Evolutionary conservation across 768 basidiomycete genomes (phyloP).

Genomic region (Suillus luteus): DNA sequence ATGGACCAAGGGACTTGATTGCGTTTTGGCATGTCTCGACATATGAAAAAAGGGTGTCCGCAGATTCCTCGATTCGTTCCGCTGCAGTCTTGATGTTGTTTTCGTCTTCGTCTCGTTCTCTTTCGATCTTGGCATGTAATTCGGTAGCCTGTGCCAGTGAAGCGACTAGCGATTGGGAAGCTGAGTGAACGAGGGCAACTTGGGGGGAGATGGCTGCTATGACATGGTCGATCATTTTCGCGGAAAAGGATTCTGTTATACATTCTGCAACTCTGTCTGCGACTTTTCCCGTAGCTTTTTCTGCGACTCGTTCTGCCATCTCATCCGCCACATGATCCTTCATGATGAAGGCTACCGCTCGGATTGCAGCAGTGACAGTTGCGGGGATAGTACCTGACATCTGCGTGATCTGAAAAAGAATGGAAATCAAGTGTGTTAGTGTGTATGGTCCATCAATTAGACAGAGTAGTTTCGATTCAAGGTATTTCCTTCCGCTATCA

Average conservation of each 20-base stretch:
- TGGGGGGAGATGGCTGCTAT: neutral
- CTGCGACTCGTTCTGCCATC: no score
- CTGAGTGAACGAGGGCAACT: neutral
- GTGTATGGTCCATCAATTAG: no score
- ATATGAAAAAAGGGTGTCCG: neutral
- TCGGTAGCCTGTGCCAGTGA: neutral
- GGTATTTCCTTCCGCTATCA: no score
- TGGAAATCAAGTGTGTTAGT: no score
- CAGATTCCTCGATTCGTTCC: neutral
- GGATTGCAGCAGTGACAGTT: no score
- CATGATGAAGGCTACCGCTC: no score
- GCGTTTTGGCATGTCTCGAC: neutral
- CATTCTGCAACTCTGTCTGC: neutral
- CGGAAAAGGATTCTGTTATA: neutral
- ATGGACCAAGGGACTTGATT: neutral
- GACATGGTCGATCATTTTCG: neutral
- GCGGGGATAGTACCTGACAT: no score
- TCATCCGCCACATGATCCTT: no score
- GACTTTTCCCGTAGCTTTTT: no score
- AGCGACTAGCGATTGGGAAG: neutral
- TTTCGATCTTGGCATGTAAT: neutral
- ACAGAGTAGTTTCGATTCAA: no score
- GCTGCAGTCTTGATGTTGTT: neutral
- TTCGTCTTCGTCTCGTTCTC: neutral
- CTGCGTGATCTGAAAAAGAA: no score